Conservation (phyloP, 1,284 basidiomycete species). For the Leccinum pseudoinsigne region DNA sequence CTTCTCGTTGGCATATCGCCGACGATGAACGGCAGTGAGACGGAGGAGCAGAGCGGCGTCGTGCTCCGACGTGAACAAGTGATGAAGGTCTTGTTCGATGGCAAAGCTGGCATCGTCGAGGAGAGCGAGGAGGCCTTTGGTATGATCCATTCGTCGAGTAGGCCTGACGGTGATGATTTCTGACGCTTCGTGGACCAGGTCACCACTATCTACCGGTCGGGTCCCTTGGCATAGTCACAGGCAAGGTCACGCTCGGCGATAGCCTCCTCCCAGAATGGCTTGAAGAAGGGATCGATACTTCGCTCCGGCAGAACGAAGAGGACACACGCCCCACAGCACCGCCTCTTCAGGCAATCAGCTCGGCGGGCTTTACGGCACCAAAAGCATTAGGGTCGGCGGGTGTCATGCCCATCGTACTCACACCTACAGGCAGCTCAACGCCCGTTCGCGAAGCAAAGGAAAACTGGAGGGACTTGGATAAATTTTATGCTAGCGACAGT, state of each 20-base stretch:
- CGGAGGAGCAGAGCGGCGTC: constrained; percentile 60
- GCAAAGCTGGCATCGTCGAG: constrained; percentile 53
- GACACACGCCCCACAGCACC: constrained; percentile 42
- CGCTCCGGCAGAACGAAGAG: constrained; percentile 56
- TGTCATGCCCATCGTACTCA: constrained; percentile 48
- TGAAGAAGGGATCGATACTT: constrained; percentile 58
- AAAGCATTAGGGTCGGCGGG: constrained; percentile 22
- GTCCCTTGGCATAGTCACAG: constrained; percentile 56
- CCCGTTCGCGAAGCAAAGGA: constrained; percentile 43
- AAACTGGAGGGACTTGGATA: constrained; percentile 61
- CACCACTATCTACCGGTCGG: constrained; percentile 49
- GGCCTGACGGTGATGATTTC: neutral
- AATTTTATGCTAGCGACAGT: constrained; percentile 57
- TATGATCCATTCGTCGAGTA: constrained; percentile 10
- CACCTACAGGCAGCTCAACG: constrained; percentile 47
- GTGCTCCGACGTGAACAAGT: constrained; percentile 82
- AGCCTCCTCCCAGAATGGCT: constrained; percentile 58
- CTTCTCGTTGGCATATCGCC: constrained; percentile 52
- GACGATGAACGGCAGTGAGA: constrained; percentile 29
- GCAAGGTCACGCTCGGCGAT: constrained; percentile 46
- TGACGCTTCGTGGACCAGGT: constrained; percentile 31
- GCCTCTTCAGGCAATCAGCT: constrained; percentile 40
- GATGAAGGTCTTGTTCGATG: constrained; percentile 73
- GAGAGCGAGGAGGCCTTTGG: constrained; percentile 31
- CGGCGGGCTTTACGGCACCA: constrained; percentile 25